phyloP scores from a whole-genome alignment of 345 rosid species.

The Camelina hispida region DNA sequence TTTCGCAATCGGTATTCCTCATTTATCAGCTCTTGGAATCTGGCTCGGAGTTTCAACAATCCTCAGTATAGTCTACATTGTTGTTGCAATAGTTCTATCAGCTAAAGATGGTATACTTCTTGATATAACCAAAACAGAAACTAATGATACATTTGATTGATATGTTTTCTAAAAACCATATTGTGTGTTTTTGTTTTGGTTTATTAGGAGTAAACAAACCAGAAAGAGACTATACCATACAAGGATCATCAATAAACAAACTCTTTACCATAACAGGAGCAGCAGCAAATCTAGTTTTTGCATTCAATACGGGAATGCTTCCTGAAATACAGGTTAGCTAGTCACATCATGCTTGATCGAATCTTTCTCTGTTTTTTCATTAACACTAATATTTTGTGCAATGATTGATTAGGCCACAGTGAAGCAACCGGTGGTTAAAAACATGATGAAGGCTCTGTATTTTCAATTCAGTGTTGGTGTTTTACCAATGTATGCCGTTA shows the following conservation, averaged over 20 bases:
- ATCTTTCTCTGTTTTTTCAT: not conserved
- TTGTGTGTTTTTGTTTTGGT: not conserved
- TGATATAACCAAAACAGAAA: not conserved
- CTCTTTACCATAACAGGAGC: slow-evolving; percentile 80
- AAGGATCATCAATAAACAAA: slow-evolving; percentile 55
- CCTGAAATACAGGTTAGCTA: slow-evolving; percentile 70
- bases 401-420: slow-evolving; percentile 71
- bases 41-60: slow-evolving; percentile 88
- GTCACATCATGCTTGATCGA: not conserved
- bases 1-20: slow-evolving; percentile 84
- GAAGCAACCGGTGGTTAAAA: slow-evolving; percentile 73
- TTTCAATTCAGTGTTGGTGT: slow-evolving; percentile 80
- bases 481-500: slow-evolving; percentile 72
- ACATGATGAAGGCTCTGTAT: slow-evolving; percentile 90
- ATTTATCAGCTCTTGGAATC: slow-evolving; percentile 78
- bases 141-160: not conserved
- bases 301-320: slow-evolving; percentile 96
- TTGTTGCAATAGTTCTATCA: slow-evolving; percentile 63
- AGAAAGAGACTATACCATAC: slow-evolving; percentile 72
- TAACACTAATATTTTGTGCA: slow-evolving; percentile 2
- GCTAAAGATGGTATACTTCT: slow-evolving; percentile 64
- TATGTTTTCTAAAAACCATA: not conserved
- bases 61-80: slow-evolving; percentile 64
- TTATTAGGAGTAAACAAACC: slow-evolving; percentile 65
- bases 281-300: slow-evolving; percentile 81